A percentile compares a stretch with the other conserved stretches of the same genome.
Conservation (phyloP, 768 basidiomycete genomes). For the Austroboletus eburneus region DNA sequence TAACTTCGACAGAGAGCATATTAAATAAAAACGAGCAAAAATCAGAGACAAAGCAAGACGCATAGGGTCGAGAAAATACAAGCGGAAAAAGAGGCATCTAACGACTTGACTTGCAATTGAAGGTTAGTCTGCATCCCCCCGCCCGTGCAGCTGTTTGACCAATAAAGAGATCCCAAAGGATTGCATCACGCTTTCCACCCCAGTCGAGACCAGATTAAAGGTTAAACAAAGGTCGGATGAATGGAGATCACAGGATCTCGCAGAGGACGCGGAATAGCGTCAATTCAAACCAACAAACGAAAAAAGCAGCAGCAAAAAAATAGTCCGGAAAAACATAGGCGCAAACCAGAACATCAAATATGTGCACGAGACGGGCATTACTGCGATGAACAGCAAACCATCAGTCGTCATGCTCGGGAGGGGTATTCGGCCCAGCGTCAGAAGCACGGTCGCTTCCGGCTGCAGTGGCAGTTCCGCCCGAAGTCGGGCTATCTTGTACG, state of each 20-base stretch:
- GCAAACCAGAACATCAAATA: slow-evolving; percentile 13
- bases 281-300: slow-evolving; percentile 21
- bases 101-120: slow-evolving; percentile 16
- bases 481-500: slow-evolving; percentile 14
- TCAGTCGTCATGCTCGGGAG: slow-evolving; percentile 24
- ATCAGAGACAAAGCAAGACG: not conserved
- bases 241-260: slow-evolving; percentile 15
- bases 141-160: slow-evolving; percentile 27
- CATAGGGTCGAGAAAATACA: not conserved
- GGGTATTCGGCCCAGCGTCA: slow-evolving; percentile 22
- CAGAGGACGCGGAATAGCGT: slow-evolving; percentile 23
- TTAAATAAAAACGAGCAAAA: no score
- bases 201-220: slow-evolving; percentile 25
- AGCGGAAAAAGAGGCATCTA: not conserved
- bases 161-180: slow-evolving; percentile 25
- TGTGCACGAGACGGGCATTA: not conserved
- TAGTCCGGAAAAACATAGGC: slow-evolving; percentile 5
- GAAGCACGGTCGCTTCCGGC: slow-evolving; percentile 27
- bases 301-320: not conserved
- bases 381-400: slow-evolving; percentile 1
- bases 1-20: no score
- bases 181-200: slow-evolving; percentile 13
- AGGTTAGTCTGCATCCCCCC: slow-evolving; percentile 16
- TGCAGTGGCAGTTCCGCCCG: slow-evolving; percentile 25
- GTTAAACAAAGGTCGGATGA: slow-evolving; percentile 28